Base-by-base conservation (phyloP, 257 asterid species). In the Verbascum thapsus region DNA sequence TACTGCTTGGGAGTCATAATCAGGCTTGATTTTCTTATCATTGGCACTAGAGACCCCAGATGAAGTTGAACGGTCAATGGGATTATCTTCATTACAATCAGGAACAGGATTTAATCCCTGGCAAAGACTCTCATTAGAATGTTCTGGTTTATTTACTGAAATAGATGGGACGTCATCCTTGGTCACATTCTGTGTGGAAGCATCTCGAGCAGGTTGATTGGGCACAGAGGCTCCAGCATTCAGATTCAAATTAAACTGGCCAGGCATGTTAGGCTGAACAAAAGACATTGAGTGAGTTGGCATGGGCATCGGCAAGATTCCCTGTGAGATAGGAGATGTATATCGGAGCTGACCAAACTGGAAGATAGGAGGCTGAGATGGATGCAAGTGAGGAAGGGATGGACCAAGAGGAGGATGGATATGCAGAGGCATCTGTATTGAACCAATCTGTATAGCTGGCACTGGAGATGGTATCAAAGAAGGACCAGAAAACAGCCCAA, bases 371-470 rank as follows among this genome's bases (percentile, higher is more conserved):
- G 94, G 82, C 72, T 81, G 98, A 47, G 97, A 79, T 66, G 88
- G 80, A 74, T 79, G 92, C 67, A 83, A 55, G 66, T 81, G 94
- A 53, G 97, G 42, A 64, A 80, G 72, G 57, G 95, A 72, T 44
- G 84, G 72, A 55, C 90, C 96, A 58, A 83, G 69, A 62, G 90
- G 75, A 67, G 84, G 84, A 73, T 94, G 88, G 61, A 82, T 81
- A 66, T 83, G 95, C 53, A 94, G 87, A 69, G 99, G 99, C 96
- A 94, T 94, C 82, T 90, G 97, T 54, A 94, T 90, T 11, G 99
- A 94, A 73, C 99, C 99, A 70, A 94, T 94, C 85, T 94, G 99
- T 76, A 94, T 94, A 13, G 98, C 86, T 17, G 96, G 92, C 73
- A 94, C 88, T 0, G 95, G 96, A 75, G 96, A 82, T 51, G 97